Percentiles rank a stretch among this genome's conserved stretches.
These are phyloP conservation scores for Irpex rosettiformis DNA, from an alignment of 1,284 basidiomycete genomes.

Conservation along the genomic window DNA sequence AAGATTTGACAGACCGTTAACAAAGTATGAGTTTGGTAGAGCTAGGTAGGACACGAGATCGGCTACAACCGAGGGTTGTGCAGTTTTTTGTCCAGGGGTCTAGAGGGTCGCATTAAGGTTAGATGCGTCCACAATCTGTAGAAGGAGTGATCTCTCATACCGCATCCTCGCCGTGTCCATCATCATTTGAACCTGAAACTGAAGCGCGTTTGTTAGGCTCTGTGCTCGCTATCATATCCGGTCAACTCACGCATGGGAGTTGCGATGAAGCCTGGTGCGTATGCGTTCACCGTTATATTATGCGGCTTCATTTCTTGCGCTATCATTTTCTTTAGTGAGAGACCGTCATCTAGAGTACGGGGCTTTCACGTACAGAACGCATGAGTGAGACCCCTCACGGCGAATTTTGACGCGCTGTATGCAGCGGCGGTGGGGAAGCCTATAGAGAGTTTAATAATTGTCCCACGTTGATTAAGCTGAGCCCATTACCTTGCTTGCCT, in stretches of 20 bases:
- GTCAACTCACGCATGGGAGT: constrained; percentile 3
- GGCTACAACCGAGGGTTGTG: not conserved
- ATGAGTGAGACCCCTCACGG: constrained; percentile 35
- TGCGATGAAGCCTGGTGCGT: constrained; percentile 5
- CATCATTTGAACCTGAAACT: not conserved
- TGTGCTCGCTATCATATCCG: not conserved
- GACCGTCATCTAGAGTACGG: not conserved
- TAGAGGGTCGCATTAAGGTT: not conserved
- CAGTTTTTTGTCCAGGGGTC: not conserved
- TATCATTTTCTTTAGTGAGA: not conserved
- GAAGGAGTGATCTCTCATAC: not conserved
- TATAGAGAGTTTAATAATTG: not conserved
- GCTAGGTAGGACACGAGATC: constrained; percentile 2
- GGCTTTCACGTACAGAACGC: not conserved
- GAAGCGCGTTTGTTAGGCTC: not conserved
- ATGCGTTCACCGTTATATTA: constrained; percentile 8
- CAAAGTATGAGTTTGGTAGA: not conserved
- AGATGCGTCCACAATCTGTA: not conserved
- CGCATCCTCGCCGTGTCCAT: not conserved
- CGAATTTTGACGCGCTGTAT: constrained; percentile 40
- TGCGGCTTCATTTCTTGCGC: constrained; percentile 2
- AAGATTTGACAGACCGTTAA: not conserved
- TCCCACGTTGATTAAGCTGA: not conserved
- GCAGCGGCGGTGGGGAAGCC: constrained; percentile 6
- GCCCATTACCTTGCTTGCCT: not conserved